Evolutionary conservation across 139 green algal genomes (phyloP), one percentile per base, ranked within the genome.

Genomic region (Chlamydomonas urium): DNA sequence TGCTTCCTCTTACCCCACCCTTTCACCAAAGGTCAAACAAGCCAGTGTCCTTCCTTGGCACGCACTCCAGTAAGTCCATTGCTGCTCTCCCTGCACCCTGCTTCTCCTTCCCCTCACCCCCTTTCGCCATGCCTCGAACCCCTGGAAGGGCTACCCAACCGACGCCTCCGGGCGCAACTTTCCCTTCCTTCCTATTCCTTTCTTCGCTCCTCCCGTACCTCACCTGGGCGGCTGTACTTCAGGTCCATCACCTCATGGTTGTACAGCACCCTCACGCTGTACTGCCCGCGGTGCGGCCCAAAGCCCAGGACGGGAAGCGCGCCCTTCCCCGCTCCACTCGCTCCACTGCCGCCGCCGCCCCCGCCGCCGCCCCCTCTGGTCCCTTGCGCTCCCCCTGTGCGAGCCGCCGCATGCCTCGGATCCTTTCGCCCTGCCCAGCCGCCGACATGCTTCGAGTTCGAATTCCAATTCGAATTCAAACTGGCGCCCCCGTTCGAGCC

Each of bases 251-350:
- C 17, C 62, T 69, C 53, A 8, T 33, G 35, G 35, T 69, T 53
- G 33, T 56, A 53, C 62, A 69, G 37, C 33, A 69, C 17, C 32
- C 62, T 32, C 34, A 69, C 62, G 14, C 6, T 5, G 26, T 63
- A 63, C 6, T 5, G 14, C 53, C 10, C 53, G 26, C 29, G 6
- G 10, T 63, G 53, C 26, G 6, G 24, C 53, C 6, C n/a, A 14
- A 26, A 26, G 53, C n/a, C 26, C 17, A 14, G 6, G n/a, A 14
- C 29, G 24, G 10, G 53, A 14, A 34, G 24, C 24, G 17, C 53
- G 26, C n/a, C 24, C 53, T 33, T 21, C 10, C 6, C 53, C 29
- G 53, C 6, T 63, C 17, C 53, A 63, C 26, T 21, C 29, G 17
- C 53, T 5, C 53, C 26, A 10, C 26, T 63, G 17, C 26, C 53